Evolutionary conservation across 495 filamentous ascomycete genomes (phyloP), one percentile per base, ranked within the genome.

Genomic region (Venustampulla echinocandica): DNA sequence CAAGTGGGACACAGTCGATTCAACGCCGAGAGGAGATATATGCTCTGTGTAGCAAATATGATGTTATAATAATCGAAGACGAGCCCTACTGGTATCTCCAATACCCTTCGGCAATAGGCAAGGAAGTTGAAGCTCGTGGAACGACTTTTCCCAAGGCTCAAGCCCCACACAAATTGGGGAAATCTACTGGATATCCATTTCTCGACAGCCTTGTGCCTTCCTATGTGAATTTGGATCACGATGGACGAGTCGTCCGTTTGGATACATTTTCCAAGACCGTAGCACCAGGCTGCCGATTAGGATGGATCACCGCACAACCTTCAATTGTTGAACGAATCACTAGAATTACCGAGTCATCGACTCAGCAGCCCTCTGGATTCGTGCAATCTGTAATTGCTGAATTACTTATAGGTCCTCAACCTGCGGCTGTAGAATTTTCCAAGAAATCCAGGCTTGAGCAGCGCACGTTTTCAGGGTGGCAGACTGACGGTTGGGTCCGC

Each of bases 31-130:
- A 76, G 49, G 80, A 85, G 39, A 75, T 95, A 36, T 95, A 95
- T 62, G 73, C 70, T 6, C 60, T 95, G 27, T 95, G 87, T 67
- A 76, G 76, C 53, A 77, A 78, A 55, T 92, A 87, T 63, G 88
- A 97, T 62, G 79, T 97, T 47, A 77, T 95, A 56, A 95, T 96
- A 50, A 68, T 93, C 53, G 90, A 97, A 64, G 90, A 97, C 59
- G 89, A 94, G 46, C 90, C 90, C 2, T 97, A 97, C 66, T 97
- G 88, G 86, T 90, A 92, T 58, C 74, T 97, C 10, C 90, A 95
- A 57, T 95, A 76, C 54, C 86, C 86, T 1, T 85, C 82, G 2
- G 80, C 80, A 3, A 67, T 70, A 27, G 48, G 52, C 19, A 41
- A 50, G 42, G 60, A 69, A 46, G 58, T 64, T 14, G 46, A 54